Evolutionary conservation across 139 green algal genomes (phyloP).

Genomic region (Volvox africanus): DNA sequence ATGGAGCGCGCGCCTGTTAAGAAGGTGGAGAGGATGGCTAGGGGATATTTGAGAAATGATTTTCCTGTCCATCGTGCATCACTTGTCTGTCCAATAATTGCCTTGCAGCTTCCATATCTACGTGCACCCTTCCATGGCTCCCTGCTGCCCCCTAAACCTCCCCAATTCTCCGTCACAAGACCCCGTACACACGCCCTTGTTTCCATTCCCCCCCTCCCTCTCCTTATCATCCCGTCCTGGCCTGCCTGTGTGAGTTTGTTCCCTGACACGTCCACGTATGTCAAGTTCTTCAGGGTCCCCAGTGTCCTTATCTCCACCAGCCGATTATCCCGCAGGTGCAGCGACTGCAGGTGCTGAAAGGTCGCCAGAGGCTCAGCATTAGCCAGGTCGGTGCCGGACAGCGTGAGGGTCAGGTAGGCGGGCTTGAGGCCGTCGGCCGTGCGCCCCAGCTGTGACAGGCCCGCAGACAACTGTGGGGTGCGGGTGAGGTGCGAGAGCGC

Average conservation of each 20-base stretch:
- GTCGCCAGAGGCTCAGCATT: constrained; percentile 32
- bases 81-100: too few relatives aligned
- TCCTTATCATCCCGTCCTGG: neutral
- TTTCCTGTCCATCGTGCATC: too few relatives aligned
- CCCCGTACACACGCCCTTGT: too few relatives aligned
- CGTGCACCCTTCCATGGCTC: too few relatives aligned
- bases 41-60: too few relatives aligned
- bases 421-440: constrained; percentile 56
- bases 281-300: constrained; percentile 58
- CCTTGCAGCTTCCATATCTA: too few relatives aligned
- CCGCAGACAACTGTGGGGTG: constrained; percentile 43
- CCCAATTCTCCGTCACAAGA: neutral
- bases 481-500: neutral
- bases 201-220: neutral
- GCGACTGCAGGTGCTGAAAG: constrained; percentile 63
- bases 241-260: constrained; percentile 69
- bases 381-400: constrained; percentile 55
- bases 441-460: constrained; percentile 64
- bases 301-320: constrained; percentile 58
- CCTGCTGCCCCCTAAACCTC: too few relatives aligned
- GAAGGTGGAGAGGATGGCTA: too few relatives aligned
- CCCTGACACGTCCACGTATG: constrained; percentile 62
- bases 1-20: too few relatives aligned
- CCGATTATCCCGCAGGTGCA: constrained; percentile 62
- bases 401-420: constrained; percentile 55